Percentiles rank a stretch among this genome's conserved stretches.
These are phyloP conservation scores for Umbelopsis sp. DNA, from an alignment of 192 early-diverging fungal genomes.

Conservation along the genomic window DNA sequence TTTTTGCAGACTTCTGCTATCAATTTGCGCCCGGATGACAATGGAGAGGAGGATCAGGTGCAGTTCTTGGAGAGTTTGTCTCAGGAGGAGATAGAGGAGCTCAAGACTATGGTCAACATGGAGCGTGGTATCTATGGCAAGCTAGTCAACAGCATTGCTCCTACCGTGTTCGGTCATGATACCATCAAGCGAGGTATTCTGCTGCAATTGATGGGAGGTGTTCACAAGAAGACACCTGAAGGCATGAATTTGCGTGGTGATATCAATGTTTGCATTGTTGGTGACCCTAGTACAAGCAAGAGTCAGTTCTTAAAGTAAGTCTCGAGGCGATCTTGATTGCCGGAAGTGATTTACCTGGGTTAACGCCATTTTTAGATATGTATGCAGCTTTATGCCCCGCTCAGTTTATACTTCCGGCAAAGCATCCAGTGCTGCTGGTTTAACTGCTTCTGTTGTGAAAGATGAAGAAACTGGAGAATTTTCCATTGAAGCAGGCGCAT, in stretches of 20 bases:
- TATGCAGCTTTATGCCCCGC: constrained; percentile 86
- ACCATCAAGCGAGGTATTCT: constrained; percentile 95
- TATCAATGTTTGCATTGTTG: constrained; percentile 96
- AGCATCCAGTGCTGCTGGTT: constrained; percentile 92
- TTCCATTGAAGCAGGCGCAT: constrained; percentile 94
- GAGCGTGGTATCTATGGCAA: constrained; percentile 73
- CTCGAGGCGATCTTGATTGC: not conserved
- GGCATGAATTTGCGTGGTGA: constrained; percentile 96
- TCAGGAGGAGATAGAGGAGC: constrained; percentile 74
- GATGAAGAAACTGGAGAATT: constrained; percentile 98
- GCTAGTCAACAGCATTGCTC: constrained; percentile 83
- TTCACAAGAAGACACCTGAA: constrained; percentile 91
- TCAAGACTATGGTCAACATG: constrained; percentile 66
- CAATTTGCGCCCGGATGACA: constrained; percentile 62
- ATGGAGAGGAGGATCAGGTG: constrained; percentile 65
- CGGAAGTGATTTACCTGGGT: not conserved
- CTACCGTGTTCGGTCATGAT: constrained; percentile 92
- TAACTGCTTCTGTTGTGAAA: constrained; percentile 93
- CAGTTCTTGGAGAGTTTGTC: constrained; percentile 67
- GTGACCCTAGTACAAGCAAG: constrained; percentile 95
- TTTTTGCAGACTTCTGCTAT: constrained; percentile 32
- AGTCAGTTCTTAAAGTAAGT: constrained; percentile 91
- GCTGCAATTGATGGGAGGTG: constrained; percentile 93
- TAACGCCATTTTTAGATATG: constrained; percentile 64
- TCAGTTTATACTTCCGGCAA: constrained; percentile 97